phyloP scores from a whole-genome alignment of 169 alveolate species.

The Plasmodium ovale region DNA sequence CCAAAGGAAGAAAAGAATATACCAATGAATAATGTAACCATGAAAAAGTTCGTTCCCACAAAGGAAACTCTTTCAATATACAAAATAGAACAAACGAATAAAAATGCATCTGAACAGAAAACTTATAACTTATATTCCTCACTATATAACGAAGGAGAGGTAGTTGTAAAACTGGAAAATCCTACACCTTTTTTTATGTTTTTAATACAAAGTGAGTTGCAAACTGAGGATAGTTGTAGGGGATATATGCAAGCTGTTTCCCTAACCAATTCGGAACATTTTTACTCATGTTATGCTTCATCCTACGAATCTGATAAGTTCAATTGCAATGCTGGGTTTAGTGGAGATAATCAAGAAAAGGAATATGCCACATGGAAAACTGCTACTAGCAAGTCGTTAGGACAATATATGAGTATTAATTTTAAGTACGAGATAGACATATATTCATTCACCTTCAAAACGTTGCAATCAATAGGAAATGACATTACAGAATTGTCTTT shows the following conservation, averaged over 20 bases:
- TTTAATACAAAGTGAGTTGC: slow-evolving; percentile 74
- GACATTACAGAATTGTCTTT: slow-evolving; percentile 81
- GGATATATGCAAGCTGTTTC: slow-evolving; percentile 76
- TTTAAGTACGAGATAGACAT: slow-evolving; percentile 83
- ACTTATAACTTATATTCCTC: slow-evolving; percentile 69
- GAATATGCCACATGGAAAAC: slow-evolving; percentile 85
- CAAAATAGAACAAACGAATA: slow-evolving; percentile 62
- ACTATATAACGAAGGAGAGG: slow-evolving; percentile 63
- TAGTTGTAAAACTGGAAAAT: slow-evolving; percentile 30
- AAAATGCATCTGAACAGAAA: slow-evolving; percentile 58
- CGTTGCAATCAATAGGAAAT: slow-evolving; percentile 77
- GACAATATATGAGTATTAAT: slow-evolving; percentile 80
- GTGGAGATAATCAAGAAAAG: slow-evolving; percentile 82
- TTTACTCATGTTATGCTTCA: slow-evolving; percentile 77
- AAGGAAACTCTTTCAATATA: slow-evolving; percentile 72
- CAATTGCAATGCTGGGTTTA: slow-evolving; percentile 82
- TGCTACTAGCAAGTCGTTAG: slow-evolving; percentile 78
- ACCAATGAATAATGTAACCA: slow-evolving; percentile 56
- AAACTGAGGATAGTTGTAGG: slow-evolving; percentile 75
- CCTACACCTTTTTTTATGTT: slow-evolving; percentile 80
- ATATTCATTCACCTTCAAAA: slow-evolving; percentile 80
- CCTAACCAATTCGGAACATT: slow-evolving; percentile 41
- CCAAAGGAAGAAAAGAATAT: slow-evolving; percentile 79
- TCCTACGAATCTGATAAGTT: slow-evolving; percentile 80
- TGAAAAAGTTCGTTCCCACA: slow-evolving; percentile 13